Evolutionary conservation across 1,284 basidiomycete species (phyloP), one percentile per base, ranked within the genome.

Genomic region (Cystobasidium sp.): DNA sequence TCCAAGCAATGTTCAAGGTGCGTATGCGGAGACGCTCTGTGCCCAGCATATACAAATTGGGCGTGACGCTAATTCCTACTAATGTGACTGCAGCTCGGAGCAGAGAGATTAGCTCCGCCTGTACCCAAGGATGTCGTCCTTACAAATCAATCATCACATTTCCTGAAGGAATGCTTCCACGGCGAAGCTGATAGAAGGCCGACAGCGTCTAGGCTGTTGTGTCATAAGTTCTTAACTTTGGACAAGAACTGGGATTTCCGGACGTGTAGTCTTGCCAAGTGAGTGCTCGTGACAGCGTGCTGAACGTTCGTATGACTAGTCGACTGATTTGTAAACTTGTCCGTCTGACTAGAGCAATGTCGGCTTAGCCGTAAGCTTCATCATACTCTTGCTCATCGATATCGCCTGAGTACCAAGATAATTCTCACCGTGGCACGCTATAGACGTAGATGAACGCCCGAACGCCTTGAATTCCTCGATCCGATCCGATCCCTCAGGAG

Each of bases 1-100:
- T 97, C 76, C 91, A 93, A 7, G 95, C 97, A 75, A 92, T 99
- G 89, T 91, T 94, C 82, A 92, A 94, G 86, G 92, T 93, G 80
- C 76, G 86, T 81, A 39, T 0, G 56, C 16, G 5, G 18, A 1
- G 3, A 49, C 12, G 6, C 63, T 22, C 24, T 5, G 9, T 22
- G 12, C 20, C 58, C 24, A 31, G 10, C 59, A 31, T 18, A 14
- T 9, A 4, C 14, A 9, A 4, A 24, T 47, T 24, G 14, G 39
- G 46, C 14, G 31, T 46, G 41, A 46, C 2, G n/a, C 49, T 31
- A 6, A 44, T 16, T 12, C 6, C 41, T 20, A 37, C 4, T 58
- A 79, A 77, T 68, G 78, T 49, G 80, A 63, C 53, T 74, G 81
- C 78, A 92, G 91, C 86, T 96, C 65, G 93, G 92, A 75, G 88